phyloP scores from a whole-genome alignment of 1,284 basidiomycete species.

The Rhodotorula sp. region DNA sequence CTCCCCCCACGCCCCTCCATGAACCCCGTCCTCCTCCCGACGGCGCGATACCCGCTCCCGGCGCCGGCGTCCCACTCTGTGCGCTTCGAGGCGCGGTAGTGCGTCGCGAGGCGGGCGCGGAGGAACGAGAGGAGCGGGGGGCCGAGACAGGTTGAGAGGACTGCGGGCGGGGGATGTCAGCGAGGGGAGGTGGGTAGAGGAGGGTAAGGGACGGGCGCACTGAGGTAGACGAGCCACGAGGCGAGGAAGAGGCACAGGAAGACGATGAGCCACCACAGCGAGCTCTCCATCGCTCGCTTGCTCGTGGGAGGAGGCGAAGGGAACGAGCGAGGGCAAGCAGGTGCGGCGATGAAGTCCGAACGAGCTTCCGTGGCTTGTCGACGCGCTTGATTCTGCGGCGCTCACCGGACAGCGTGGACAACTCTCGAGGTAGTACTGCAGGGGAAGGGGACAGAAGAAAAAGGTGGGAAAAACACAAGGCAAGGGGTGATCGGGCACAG shows the following conservation, averaged over 20 bases:
- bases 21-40: background rate
- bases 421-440: too few species aligned
- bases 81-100: slow-evolving; percentile 6
- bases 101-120: slow-evolving; percentile 1
- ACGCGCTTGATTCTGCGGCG: too few species aligned
- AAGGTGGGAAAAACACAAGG: too few species aligned
- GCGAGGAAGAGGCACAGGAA: background rate
- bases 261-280: slow-evolving; percentile 1
- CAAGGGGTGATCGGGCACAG: too few species aligned
- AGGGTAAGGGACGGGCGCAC: background rate
- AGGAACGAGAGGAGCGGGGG: background rate
- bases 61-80: slow-evolving; percentile 8
- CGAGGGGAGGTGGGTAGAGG: too few species aligned
- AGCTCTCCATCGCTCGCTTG: background rate
- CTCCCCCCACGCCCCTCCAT: slow-evolving; percentile 6
- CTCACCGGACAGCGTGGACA: too few species aligned
- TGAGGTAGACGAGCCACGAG: slow-evolving; percentile 8
- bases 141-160: slow-evolving; percentile 19
- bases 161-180: background rate
- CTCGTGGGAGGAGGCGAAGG: too few species aligned
- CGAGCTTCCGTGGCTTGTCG: too few species aligned
- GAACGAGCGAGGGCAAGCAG: too few species aligned
- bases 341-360: background rate
- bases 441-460: too few species aligned
- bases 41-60: slow-evolving; percentile 3